phyloP scores from a whole-genome alignment of 1,284 basidiomycete species.

The Trichosporon coremiiforme region DNA sequence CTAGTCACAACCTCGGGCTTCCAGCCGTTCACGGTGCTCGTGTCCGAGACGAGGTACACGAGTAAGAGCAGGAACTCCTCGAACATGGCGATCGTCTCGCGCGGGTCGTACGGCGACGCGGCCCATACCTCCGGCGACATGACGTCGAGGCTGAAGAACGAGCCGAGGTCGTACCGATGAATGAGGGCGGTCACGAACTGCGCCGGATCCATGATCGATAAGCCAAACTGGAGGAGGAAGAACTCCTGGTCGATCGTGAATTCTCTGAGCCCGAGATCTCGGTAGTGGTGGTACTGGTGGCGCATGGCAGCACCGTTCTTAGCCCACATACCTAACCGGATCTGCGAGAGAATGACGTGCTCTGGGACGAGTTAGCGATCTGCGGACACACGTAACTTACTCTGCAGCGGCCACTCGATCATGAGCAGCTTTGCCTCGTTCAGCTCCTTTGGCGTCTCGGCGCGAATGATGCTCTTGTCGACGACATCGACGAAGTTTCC shows the following conservation, averaged over 20 bases:
- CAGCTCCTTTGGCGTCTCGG: slow-evolving; percentile 13
- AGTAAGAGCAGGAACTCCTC: slow-evolving; percentile 90
- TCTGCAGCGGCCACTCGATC: slow-evolving; percentile 82
- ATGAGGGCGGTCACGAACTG: slow-evolving; percentile 81
- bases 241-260: slow-evolving; percentile 96
- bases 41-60: slow-evolving; percentile 84
- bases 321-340: slow-evolving; percentile 94
- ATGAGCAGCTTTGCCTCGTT: slow-evolving; percentile 59
- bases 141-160: slow-evolving; percentile 70
- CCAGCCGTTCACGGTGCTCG: slow-evolving; percentile 72
- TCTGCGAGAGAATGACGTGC: slow-evolving; percentile 74
- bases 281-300: slow-evolving; percentile 94
- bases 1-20: slow-evolving; percentile 69
- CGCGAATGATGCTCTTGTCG: slow-evolving; percentile 30
- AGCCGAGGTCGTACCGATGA: slow-evolving; percentile 80
- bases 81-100: slow-evolving; percentile 71
- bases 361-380: slow-evolving; percentile 31
- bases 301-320: slow-evolving; percentile 95
- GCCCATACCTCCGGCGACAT: slow-evolving; percentile 38
- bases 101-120: slow-evolving; percentile 40
- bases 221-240: slow-evolving; percentile 82
- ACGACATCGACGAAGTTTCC: slow-evolving; percentile 29
- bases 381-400: slow-evolving; percentile 58
- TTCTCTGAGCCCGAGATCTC: slow-evolving; percentile 92
- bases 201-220: slow-evolving; percentile 77